Evolutionary conservation across 805 yeast species (phyloP).

Genomic region (Sungouiella blattae): DNA sequence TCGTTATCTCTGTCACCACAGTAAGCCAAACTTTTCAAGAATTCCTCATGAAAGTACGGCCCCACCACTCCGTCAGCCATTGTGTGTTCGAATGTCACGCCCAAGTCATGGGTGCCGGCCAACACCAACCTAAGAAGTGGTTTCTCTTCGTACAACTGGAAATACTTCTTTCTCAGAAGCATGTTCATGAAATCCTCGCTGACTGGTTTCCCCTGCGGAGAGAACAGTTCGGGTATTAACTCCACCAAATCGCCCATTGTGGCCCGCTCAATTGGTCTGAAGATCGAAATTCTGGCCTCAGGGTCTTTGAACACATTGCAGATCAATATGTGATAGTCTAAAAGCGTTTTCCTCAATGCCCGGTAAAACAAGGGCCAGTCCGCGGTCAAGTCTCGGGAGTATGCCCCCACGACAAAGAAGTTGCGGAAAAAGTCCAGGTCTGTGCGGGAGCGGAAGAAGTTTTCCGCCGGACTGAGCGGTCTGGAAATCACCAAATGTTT

Average conservation of each 20-base stretch:
- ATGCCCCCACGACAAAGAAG: conserved; percentile 32
- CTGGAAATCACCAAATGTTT: conserved; percentile 11
- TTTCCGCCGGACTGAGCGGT: conserved; percentile 29
- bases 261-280: conserved; percentile 22
- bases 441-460: conserved; percentile 33
- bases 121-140: conserved; percentile 30
- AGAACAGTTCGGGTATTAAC: conserved; percentile 9
- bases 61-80: conserved; percentile 39
- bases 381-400: conserved; percentile 18
- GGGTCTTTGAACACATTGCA: conserved; percentile 27
- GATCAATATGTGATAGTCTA: conserved; percentile 32
- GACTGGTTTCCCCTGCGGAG: conserved; percentile 15
- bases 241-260: conserved; percentile 25
- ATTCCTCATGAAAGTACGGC: conserved; percentile 30
- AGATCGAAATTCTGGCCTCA: conserved; percentile 10
- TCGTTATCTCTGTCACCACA: conserved; percentile 9
- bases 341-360: conserved; percentile 28
- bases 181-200: conserved; percentile 28
- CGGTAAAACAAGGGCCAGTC: conserved; percentile 15
- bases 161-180: conserved; percentile 11
- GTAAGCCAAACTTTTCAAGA: conserved; percentile 25
- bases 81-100: conserved; percentile 34
- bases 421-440: conserved; percentile 26
- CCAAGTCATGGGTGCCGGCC: conserved; percentile 19
- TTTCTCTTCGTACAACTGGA: conserved; percentile 19